Evolutionary conservation across 208 protist species (phyloP).

Genomic region (Strigomonas culicis): DNA sequence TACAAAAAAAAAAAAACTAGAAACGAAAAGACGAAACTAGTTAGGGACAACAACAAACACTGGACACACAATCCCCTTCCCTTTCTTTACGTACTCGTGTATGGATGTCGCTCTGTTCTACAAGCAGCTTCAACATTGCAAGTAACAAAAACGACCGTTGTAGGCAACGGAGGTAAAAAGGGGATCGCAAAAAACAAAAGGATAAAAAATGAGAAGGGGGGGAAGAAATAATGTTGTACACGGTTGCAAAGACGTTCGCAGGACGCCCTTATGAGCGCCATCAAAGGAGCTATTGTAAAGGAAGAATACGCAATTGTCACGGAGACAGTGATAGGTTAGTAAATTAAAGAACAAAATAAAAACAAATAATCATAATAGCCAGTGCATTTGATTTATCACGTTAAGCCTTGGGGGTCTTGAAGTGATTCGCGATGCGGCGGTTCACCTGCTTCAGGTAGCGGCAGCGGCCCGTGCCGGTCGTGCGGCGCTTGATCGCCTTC

Average conservation of each 20-base stretch:
- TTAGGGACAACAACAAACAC: too few relatives aligned
- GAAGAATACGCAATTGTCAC: background rate
- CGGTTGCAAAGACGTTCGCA: background rate
- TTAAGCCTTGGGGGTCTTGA: slow-evolving; percentile 88
- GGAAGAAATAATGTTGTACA: background rate
- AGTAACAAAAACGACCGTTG: slow-evolving; percentile 15
- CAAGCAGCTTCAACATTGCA: background rate
- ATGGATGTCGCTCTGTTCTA: too few relatives aligned
- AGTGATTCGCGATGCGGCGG: slow-evolving; percentile 97
- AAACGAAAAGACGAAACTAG: too few relatives aligned
- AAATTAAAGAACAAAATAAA: slow-evolving; percentile 3
- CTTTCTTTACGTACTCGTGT: too few relatives aligned
- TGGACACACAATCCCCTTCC: too few relatives aligned
- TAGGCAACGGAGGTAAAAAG: slow-evolving; percentile 10
- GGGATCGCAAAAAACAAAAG: slow-evolving; percentile 6
- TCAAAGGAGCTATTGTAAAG: background rate
- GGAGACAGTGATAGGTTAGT: background rate
- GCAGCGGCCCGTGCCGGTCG: slow-evolving; percentile 98
- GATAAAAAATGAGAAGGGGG: slow-evolving; percentile 13
- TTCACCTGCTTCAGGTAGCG: slow-evolving; percentile 96
- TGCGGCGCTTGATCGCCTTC: slow-evolving; percentile 98
- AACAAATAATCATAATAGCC: background rate
- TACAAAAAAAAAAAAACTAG: background rate
- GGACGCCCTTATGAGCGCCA: background rate
- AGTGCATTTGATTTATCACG: too few relatives aligned